A percentile compares a stretch with the other conserved stretches of the same genome.
These are phyloP conservation scores for Colletotrichum siamense DNA, from an alignment of 2,329 filamentous ascomycete species.

Conservation along the genomic window DNA sequence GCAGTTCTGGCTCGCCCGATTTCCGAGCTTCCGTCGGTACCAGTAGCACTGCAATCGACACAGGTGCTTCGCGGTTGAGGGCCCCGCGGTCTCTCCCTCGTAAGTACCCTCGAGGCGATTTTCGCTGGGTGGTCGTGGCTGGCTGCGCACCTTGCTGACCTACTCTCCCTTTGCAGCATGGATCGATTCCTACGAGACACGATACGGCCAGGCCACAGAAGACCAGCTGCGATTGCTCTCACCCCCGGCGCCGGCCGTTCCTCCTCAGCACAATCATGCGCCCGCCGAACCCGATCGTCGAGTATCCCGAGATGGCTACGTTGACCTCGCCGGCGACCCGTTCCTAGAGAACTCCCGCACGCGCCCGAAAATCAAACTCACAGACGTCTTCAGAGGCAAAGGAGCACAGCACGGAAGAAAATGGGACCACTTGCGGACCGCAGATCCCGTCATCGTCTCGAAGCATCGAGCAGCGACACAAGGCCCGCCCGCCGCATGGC, in stretches of 20 bases:
- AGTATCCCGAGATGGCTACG: slow-evolving; percentile 54
- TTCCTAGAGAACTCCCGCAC: slow-evolving; percentile 37
- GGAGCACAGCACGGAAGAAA: slow-evolving; percentile 57
- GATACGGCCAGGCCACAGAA: slow-evolving; percentile 40
- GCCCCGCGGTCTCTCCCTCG: slow-evolving; percentile 32
- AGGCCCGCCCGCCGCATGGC: slow-evolving; percentile 53
- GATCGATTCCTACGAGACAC: slow-evolving; percentile 53
- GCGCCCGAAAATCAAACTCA: slow-evolving; percentile 41
- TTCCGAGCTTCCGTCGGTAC: slow-evolving; percentile 21
- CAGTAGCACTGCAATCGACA: slow-evolving; percentile 21
- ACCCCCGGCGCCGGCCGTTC: slow-evolving; percentile 42
- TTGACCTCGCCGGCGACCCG: slow-evolving; percentile 44
- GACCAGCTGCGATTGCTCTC: slow-evolving; percentile 44
- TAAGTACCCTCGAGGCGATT: slow-evolving; percentile 20
- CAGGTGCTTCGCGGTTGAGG: slow-evolving; percentile 19
- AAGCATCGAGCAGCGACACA: slow-evolving; percentile 46
- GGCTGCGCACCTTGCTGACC: slow-evolving; percentile 12
- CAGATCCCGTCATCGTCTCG: slow-evolving; percentile 64
- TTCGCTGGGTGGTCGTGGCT: background rate
- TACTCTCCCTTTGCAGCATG: slow-evolving; percentile 41
- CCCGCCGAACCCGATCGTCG: slow-evolving; percentile 45
- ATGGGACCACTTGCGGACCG: slow-evolving; percentile 65
- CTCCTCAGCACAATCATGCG: slow-evolving; percentile 46
- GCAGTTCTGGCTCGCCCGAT: slow-evolving; percentile 23
- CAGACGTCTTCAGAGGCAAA: slow-evolving; percentile 50